Percentiles rank a stretch among this genome's conserved stretches.
Evolutionary conservation across 495 filamentous ascomycete species (phyloP).

Genomic region (Aspergillus incahuasiensis): DNA sequence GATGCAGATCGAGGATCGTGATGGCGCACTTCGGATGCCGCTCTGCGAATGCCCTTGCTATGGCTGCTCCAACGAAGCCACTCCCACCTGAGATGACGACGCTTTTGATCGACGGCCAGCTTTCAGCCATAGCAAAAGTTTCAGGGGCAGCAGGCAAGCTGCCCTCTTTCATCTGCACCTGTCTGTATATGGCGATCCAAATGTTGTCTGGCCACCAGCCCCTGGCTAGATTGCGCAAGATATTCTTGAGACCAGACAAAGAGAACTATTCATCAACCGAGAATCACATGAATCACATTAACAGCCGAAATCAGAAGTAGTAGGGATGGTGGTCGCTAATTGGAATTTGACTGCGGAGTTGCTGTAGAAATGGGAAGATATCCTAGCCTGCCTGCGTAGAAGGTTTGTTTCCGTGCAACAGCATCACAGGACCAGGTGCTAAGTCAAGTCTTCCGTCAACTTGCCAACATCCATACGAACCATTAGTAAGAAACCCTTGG

Average conservation of each 20-base stretch:
- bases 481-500: neutral
- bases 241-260: neutral
- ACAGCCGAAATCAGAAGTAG: neutral
- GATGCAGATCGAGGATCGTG: slow-evolving; percentile 38
- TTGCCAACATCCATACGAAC: neutral
- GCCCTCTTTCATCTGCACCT: neutral
- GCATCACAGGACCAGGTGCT: neutral
- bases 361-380: neutral
- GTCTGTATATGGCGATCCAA: neutral
- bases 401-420: too few species aligned
- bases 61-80: slow-evolving; percentile 47
- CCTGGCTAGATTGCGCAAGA: neutral
- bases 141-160: neutral
- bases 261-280: neutral
- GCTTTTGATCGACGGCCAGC: slow-evolving; percentile 15
- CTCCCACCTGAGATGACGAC: slow-evolving; percentile 54
- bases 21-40: slow-evolving; percentile 41
- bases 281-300: too few species aligned
- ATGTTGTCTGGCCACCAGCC: neutral
- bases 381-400: too few species aligned
- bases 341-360: too few species aligned
- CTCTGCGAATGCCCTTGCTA: slow-evolving; percentile 37
- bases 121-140: slow-evolving; percentile 7
- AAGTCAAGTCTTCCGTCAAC: neutral
- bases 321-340: too few species aligned